phyloP scores from a whole-genome alignment of 768 basidiomycete species.

The Psilocybe cubensis region DNA sequence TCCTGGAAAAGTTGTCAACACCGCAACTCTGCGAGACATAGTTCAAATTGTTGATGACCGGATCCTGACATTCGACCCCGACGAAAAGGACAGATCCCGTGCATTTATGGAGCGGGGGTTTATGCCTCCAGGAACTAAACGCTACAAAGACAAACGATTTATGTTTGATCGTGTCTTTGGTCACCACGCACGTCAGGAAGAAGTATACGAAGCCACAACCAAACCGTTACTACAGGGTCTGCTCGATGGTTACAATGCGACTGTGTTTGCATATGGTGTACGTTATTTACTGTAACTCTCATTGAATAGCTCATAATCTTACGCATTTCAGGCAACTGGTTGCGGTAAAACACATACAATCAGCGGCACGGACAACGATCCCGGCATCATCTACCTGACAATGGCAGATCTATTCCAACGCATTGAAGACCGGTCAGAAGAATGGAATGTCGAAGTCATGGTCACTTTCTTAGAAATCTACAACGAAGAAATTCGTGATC shows the following conservation, averaged over 20 bases:
- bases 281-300: slow-evolving; percentile 30
- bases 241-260: slow-evolving; percentile 94
- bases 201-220: slow-evolving; percentile 86
- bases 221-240: slow-evolving; percentile 84
- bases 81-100: slow-evolving; percentile 80
- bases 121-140: slow-evolving; percentile 83
- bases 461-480: slow-evolving; percentile 99
- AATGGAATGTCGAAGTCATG: slow-evolving; percentile 84
- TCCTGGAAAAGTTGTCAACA: slow-evolving; percentile 56
- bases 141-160: slow-evolving; percentile 96
- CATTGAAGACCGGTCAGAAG: slow-evolving; percentile 86
- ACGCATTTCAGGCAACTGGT: slow-evolving; percentile 84
- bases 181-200: slow-evolving; percentile 78
- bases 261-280: slow-evolving; percentile 98
- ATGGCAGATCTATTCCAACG: slow-evolving; percentile 97
- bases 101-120: slow-evolving; percentile 88
- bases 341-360: slow-evolving; percentile 99
- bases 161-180: slow-evolving; percentile 96
- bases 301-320: not conserved
- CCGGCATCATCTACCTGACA: slow-evolving; percentile 94
- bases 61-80: slow-evolving; percentile 94
- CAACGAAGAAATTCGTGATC: slow-evolving; percentile 97
- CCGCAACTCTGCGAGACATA: slow-evolving; percentile 70
- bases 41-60: slow-evolving; percentile 93
- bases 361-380: slow-evolving; percentile 85